phyloP scores from a whole-genome alignment of 352 stramenopile genomes.

The Peronospora destructor region DNA sequence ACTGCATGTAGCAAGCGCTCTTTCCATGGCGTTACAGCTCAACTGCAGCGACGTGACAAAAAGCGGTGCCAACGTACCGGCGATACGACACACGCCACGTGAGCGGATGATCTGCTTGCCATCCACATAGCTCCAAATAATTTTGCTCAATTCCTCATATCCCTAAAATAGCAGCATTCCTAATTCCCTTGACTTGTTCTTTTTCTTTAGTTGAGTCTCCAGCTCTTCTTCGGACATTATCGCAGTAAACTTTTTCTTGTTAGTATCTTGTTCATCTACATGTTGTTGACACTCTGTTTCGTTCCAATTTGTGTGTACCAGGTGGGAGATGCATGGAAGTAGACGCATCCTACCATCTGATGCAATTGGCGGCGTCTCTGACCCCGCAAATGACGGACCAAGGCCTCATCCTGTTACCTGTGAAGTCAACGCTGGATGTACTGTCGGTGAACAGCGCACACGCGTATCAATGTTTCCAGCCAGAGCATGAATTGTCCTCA shows the following conservation, averaged over 20 bases:
- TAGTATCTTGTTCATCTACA: constrained; percentile 1
- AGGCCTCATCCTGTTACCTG: constrained; percentile 8
- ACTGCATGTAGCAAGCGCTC: constrained; percentile 39
- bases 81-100: constrained; percentile 45
- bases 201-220: constrained; percentile 17
- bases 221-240: constrained; percentile 16
- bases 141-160: constrained; percentile 57
- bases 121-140: constrained; percentile 76
- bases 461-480: background rate
- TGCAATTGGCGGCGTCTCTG: constrained; percentile 1
- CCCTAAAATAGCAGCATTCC: constrained; percentile 54
- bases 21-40: constrained; percentile 71
- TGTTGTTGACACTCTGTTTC: constrained; percentile 22
- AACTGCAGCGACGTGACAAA: constrained; percentile 72
- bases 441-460: constrained; percentile 6
- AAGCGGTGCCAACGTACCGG: constrained; percentile 35
- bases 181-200: constrained; percentile 26
- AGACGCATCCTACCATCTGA: constrained; percentile 8
- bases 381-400: constrained; percentile 7
- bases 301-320: constrained; percentile 36
- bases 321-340: constrained; percentile 29
- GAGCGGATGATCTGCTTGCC: constrained; percentile 72
- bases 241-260: constrained; percentile 24
- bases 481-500: too few relatives aligned
- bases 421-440: constrained; percentile 11